Evolutionary conservation across 2,329 filamentous ascomycete genomes (phyloP).

Genomic region (Leptographium lundbergii): DNA sequence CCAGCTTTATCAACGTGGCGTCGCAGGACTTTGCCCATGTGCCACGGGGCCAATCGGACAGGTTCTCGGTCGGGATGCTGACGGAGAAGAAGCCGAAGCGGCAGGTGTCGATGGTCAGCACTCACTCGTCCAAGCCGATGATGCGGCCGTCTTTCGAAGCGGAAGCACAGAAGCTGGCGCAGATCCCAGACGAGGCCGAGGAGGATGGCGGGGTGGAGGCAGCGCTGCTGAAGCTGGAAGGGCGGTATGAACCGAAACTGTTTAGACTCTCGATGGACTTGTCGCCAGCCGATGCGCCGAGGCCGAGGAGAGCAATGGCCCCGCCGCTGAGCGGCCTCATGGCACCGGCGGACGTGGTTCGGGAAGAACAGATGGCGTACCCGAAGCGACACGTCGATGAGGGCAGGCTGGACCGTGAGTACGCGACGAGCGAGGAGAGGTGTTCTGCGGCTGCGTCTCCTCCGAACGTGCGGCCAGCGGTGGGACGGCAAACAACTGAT

Average conservation of each 20-base stretch:
- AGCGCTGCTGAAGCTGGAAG: slow-evolving; percentile 84
- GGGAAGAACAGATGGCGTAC: slow-evolving; percentile 31
- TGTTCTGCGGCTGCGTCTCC: not conserved
- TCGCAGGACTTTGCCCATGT: slow-evolving; percentile 27
- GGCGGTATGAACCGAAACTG: slow-evolving; percentile 54
- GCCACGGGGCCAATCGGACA: slow-evolving; percentile 20
- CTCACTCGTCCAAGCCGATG: slow-evolving; percentile 47
- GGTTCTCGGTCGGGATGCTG: slow-evolving; percentile 47
- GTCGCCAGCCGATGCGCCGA: not conserved
- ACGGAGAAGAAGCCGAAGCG: slow-evolving; percentile 35
- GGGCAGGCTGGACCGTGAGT: slow-evolving; percentile 5
- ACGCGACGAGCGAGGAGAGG: not conserved
- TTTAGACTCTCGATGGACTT: not conserved
- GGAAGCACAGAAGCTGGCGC: slow-evolving; percentile 75
- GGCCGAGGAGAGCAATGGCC: not conserved
- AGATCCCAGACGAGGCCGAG: slow-evolving; percentile 69
- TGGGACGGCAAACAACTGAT: slow-evolving; percentile 16
- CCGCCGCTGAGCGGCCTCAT: slow-evolving; percentile 4
- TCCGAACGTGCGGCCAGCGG: not conserved
- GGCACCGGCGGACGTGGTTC: slow-evolving; percentile 8
- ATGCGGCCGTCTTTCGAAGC: slow-evolving; percentile 73
- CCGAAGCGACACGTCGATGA: slow-evolving; percentile 32
- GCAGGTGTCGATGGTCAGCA: slow-evolving; percentile 44
- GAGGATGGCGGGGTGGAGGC: slow-evolving; percentile 84
- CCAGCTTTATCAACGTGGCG: slow-evolving; percentile 28